Conservation (phyloP, 2,329 filamentous ascomycete genomes). For the Hyphodiscus sp. region DNA sequence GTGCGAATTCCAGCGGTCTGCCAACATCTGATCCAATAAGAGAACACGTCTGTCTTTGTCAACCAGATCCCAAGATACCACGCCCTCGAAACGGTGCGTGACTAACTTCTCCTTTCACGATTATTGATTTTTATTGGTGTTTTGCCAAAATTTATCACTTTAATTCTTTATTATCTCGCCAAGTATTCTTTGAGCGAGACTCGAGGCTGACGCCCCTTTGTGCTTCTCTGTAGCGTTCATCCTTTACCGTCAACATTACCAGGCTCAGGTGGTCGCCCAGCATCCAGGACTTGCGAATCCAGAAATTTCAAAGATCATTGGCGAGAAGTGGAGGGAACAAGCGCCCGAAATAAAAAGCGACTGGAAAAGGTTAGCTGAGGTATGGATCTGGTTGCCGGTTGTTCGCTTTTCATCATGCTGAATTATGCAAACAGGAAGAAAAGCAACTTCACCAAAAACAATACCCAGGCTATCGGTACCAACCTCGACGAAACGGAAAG, state of each 20-base stretch:
- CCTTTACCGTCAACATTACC: constrained; percentile 89
- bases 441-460: constrained; percentile 82
- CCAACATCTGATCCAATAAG: constrained; percentile 18
- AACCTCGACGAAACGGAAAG: constrained; percentile 48
- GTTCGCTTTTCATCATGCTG: neutral
- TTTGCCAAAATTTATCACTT: constrained; percentile 6
- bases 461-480: constrained; percentile 92
- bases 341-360: constrained; percentile 66
- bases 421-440: constrained; percentile 56
- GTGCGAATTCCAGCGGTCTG: constrained; percentile 20
- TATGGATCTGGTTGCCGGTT: constrained; percentile 28
- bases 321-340: constrained; percentile 76
- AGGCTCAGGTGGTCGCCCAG: constrained; percentile 71
- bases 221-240: constrained; percentile 71
- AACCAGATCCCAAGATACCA: constrained; percentile 65
- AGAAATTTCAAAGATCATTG: constrained; percentile 95
- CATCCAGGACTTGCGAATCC: constrained; percentile 91
- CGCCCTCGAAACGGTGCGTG: constrained; percentile 63
- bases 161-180: constrained; percentile 17
- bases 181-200: constrained; percentile 21
- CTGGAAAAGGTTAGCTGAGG: constrained; percentile 87
- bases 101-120: constrained; percentile 17
- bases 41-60: constrained; percentile 58
- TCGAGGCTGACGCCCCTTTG: constrained; percentile 23
- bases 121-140: constrained; percentile 14